Evolutionary conservation across 495 filamentous ascomycete genomes (phyloP).

Genomic region (Penicillium samsonianum): DNA sequence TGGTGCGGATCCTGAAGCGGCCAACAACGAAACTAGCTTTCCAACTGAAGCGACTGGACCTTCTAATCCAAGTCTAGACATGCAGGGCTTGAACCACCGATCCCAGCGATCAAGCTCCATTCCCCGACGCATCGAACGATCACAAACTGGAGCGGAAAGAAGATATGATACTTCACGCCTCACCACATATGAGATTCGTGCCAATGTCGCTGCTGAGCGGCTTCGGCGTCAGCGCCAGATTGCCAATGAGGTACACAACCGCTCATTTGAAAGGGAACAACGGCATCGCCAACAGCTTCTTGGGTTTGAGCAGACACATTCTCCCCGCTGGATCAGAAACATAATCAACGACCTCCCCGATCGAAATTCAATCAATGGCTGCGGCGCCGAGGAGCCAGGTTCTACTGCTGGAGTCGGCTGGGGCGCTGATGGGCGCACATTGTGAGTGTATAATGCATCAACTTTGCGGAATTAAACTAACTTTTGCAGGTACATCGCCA

Average conservation of each 20-base stretch:
- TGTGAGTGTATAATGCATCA: constrained; percentile 56
- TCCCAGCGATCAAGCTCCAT: constrained; percentile 39
- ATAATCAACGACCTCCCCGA: constrained; percentile 47
- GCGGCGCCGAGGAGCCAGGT: constrained; percentile 42
- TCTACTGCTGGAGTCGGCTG: constrained; percentile 68
- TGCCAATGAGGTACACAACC: constrained; percentile 40
- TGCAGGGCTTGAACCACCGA: constrained; percentile 25
- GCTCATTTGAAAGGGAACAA: constrained; percentile 35
- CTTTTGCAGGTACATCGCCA: constrained; percentile 64
- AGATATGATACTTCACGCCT: constrained; percentile 35
- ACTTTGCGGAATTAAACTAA: constrained; percentile 7
- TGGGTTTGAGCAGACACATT: constrained; percentile 40
- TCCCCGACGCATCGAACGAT: constrained; percentile 34
- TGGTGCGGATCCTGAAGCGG: constrained; percentile 19
- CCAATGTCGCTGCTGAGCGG: constrained; percentile 45
- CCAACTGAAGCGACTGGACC: background rate
- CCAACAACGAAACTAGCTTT: constrained; percentile 21
- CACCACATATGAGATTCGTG: constrained; percentile 38
- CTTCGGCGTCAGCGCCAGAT: constrained; percentile 45
- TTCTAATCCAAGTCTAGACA: constrained; percentile 14
- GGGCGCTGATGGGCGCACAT: constrained; percentile 65
- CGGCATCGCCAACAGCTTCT: constrained; percentile 38
- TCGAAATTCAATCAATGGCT: constrained; percentile 32
- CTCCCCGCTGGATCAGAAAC: constrained; percentile 46
- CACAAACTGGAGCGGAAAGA: constrained; percentile 28